Conservation (phyloP, 176 grass and related monocot genomes). For the Musa itinerans region DNA sequence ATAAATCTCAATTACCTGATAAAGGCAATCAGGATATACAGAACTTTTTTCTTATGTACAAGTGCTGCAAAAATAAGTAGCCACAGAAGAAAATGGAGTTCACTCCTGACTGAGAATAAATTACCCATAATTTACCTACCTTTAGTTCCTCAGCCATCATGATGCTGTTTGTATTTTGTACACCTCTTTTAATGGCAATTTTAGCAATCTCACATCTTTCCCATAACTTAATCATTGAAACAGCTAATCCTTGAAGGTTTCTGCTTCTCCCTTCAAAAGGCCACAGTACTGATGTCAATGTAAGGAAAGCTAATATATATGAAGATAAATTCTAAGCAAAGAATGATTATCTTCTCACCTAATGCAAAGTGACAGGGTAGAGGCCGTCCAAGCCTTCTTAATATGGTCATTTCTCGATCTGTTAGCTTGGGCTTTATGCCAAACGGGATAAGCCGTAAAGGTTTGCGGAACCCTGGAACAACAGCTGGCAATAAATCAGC, state of each 20-base stretch:
- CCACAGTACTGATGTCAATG: constrained; percentile 7
- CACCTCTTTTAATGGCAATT: constrained; percentile 77
- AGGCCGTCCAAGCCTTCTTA: constrained; percentile 47
- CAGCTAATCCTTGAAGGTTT: constrained; percentile 80
- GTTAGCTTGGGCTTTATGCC: constrained; percentile 71
- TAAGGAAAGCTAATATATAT: constrained; percentile 1
- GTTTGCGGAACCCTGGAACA: constrained; percentile 62
- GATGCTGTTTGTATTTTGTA: constrained; percentile 42
- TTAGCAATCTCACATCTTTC: constrained; percentile 88
- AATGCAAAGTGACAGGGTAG: constrained; percentile 83
- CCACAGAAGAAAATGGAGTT: background rate
- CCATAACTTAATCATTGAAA: constrained; percentile 93
- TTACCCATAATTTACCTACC: constrained; percentile 39
- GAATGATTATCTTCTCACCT: constrained; percentile 32
- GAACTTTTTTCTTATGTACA: too few species aligned
- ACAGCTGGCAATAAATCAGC: constrained; percentile 73
- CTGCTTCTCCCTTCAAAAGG: constrained; percentile 54
- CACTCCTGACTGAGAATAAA: background rate
- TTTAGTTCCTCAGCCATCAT: constrained; percentile 69
- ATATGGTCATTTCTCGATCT: constrained; percentile 79
- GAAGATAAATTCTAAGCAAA: constrained; percentile 16
- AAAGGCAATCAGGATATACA: too few species aligned
- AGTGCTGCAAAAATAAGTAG: too few species aligned
- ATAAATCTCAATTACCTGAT: too few species aligned
- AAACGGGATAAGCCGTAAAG: constrained; percentile 78